phyloP scores from a whole-genome alignment of 495 filamentous ascomycete species.

The Xylaria grammica region DNA sequence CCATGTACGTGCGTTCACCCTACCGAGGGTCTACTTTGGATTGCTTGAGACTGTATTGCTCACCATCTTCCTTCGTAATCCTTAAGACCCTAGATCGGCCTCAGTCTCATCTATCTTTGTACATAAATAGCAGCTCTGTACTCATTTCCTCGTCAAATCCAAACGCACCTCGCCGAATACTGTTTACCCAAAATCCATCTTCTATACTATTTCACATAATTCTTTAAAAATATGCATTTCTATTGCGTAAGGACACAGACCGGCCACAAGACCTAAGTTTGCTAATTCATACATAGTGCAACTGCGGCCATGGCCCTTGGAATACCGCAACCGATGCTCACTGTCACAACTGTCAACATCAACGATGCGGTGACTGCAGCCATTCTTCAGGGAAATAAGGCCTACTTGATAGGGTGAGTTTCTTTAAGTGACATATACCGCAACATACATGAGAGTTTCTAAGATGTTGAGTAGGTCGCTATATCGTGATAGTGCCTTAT shows the following conservation, averaged over 20 bases:
- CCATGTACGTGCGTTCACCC: not conserved
- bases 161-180: not conserved
- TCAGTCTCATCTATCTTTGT: too few species aligned
- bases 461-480: not conserved
- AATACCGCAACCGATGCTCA: not conserved
- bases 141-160: not conserved
- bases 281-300: not conserved
- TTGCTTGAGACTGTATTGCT: not conserved
- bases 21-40: not conserved
- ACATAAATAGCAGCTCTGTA: too few species aligned
- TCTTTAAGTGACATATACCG: not conserved
- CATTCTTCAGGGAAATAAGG: not conserved
- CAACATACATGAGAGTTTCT: not conserved
- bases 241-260: not conserved
- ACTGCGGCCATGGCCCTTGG: constrained; percentile 11
- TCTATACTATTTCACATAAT: not conserved
- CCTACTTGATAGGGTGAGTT: not conserved
- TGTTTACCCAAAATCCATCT: not conserved
- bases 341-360: not conserved
- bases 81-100: too few species aligned
- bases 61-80: not conserved
- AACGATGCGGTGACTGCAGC: not conserved
- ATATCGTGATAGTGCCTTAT: too few species aligned
- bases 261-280: not conserved
- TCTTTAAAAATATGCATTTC: constrained; percentile 1